phyloP scores from a whole-genome alignment of 257 asterid genomes.

The Jacaranda mimosifolia region DNA sequence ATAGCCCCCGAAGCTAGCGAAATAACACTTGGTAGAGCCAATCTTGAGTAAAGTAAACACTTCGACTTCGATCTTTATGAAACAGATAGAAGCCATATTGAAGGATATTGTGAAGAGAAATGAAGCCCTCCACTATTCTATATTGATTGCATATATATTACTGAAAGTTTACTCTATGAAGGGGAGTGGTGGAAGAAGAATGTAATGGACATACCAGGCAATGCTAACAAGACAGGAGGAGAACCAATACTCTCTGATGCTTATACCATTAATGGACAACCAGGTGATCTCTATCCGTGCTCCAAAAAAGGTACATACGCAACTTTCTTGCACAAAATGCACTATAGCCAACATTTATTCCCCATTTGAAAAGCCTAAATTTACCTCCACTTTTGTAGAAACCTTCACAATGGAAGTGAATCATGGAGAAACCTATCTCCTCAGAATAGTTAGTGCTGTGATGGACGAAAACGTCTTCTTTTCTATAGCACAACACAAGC shows the following conservation, averaged over 20 bases:
- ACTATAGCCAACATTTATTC: not conserved
- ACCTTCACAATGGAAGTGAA: constrained; percentile 45
- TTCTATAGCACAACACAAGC: constrained; percentile 48
- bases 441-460: constrained; percentile 47
- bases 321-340: not conserved
- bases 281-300: constrained; percentile 64
- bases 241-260: constrained; percentile 63
- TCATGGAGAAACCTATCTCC: constrained; percentile 50
- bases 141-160: too few relatives aligned
- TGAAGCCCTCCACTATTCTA: too few relatives aligned
- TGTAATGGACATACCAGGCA: constrained; percentile 50
- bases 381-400: constrained; percentile 31
- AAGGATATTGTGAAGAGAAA: too few relatives aligned
- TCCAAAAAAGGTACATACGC: constrained; percentile 51
- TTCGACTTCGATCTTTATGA: too few relatives aligned
- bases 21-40: too few relatives aligned
- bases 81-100: too few relatives aligned
- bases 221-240: constrained; percentile 59
- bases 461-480: constrained; percentile 60
- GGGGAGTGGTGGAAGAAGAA: constrained; percentile 69
- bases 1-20: too few relatives aligned
- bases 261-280: constrained; percentile 62
- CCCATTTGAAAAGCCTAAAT: not conserved
- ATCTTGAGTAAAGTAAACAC: too few relatives aligned
- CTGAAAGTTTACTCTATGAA: constrained; percentile 4